Conservation (phyloP, 2,329 filamentous ascomycete species). For the Aquanectria penicillioides region DNA sequence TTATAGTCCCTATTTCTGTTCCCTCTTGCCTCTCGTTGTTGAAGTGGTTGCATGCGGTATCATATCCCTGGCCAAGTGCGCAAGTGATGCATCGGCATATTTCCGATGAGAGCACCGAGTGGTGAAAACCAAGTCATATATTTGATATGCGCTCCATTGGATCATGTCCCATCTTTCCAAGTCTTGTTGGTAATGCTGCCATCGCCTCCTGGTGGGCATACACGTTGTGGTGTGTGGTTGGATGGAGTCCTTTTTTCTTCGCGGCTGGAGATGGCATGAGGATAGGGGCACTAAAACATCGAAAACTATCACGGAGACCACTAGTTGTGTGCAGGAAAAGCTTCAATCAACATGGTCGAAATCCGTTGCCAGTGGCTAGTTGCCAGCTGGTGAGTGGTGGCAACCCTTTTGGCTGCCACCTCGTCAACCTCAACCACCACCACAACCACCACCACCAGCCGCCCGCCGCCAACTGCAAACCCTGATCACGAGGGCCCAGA, state of each 20-base stretch:
- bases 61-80: no score
- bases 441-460: conserved; percentile 8
- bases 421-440: conserved; percentile 6
- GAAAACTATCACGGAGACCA: conserved; percentile 9
- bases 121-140: no score
- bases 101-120: no score
- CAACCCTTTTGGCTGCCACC: conserved; percentile 2
- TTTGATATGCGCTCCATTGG: neutral
- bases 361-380: neutral
- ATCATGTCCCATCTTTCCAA: neutral
- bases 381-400: neutral
- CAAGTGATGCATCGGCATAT: no score
- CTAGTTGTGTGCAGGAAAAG: conserved; percentile 1
- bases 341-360: conserved; percentile 14
- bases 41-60: no score
- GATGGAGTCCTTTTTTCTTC: conserved; percentile 1
- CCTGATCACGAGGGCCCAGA: neutral
- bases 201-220: no score
- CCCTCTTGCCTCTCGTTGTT: no score
- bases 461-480: neutral
- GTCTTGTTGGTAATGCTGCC: neutral
- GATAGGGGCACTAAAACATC: conserved; percentile 25
- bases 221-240: conserved; percentile 15
- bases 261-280: neutral
- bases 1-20: no score